These are phyloP conservation scores for Mycena sp. DNA, from an alignment of 1,284 basidiomycete species.

Conservation along the genomic window DNA sequence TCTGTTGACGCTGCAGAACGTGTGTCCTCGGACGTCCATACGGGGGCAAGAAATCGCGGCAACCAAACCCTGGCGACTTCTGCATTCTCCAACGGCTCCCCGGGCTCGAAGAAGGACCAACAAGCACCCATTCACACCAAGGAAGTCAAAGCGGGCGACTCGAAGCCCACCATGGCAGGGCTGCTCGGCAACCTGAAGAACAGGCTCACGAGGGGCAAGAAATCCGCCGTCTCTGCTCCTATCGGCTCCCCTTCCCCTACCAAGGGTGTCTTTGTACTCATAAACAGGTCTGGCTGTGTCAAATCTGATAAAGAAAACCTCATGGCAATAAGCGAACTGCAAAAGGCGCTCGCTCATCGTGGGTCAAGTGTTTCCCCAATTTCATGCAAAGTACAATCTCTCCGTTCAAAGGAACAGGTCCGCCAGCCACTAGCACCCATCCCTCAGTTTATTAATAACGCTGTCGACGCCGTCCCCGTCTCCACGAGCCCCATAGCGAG, in stretches of 20 bases:
- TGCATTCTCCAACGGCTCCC: too few relatives aligned
- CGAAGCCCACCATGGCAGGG: not conserved
- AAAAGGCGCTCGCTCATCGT: slow-evolving; percentile 5
- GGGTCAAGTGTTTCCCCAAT: not conserved
- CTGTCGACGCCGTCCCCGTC: not conserved
- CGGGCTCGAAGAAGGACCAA: not conserved
- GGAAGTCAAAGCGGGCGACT: not conserved
- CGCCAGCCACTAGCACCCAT: not conserved
- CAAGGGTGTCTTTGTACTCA: not conserved
- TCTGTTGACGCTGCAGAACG: too few relatives aligned
- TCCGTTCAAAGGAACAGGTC: too few relatives aligned
- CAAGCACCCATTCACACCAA: too few relatives aligned
- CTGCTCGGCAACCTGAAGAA: not conserved
- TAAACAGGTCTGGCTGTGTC: not conserved
- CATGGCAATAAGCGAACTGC: not conserved
- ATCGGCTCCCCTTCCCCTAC: not conserved
- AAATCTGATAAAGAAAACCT: not conserved
- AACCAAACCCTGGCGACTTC: too few relatives aligned
- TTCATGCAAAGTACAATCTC: not conserved
- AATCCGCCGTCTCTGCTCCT: not conserved
- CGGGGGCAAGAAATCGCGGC: too few relatives aligned
- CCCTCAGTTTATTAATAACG: not conserved
- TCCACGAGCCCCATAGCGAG: too few relatives aligned
- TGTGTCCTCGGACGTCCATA: too few relatives aligned
- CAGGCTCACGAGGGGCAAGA: not conserved